phyloP scores from a whole-genome alignment of 495 filamentous ascomycete species.

The Talaromyces wortmannii region DNA sequence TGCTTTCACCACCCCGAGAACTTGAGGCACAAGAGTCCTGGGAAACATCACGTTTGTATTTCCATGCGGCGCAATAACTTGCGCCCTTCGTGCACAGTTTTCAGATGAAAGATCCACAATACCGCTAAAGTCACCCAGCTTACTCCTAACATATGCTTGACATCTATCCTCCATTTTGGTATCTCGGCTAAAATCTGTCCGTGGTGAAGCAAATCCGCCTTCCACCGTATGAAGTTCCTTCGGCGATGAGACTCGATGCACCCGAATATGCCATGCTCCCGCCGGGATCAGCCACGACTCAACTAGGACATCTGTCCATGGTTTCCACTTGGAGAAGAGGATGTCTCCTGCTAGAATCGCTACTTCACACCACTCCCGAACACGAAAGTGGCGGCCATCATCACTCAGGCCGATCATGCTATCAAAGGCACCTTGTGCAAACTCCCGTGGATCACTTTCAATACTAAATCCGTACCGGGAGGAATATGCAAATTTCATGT shows the following conservation, averaged over 20 bases:
- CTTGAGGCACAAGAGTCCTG: neutral
- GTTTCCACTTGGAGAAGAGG: constrained; percentile 59
- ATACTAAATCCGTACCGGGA: constrained; percentile 71
- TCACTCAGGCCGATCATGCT: constrained; percentile 70
- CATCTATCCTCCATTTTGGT: neutral
- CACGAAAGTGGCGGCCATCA: constrained; percentile 26
- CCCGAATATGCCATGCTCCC: constrained; percentile 56
- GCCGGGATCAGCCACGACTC: constrained; percentile 60
- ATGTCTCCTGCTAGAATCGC: constrained; percentile 12
- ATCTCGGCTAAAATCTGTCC: neutral
- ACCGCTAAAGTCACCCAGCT: neutral
- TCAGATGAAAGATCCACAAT: neutral
- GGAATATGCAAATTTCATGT: constrained; percentile 72
- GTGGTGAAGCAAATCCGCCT: constrained; percentile 49
- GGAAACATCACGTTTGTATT: neutral
- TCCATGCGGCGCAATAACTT: neutral
- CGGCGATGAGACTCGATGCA: constrained; percentile 51
- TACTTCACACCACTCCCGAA: neutral
- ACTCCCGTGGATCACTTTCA: constrained; percentile 64
- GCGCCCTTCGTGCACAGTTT: neutral
- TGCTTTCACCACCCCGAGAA: neutral
- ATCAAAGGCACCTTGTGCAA: constrained; percentile 70
- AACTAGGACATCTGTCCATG: constrained; percentile 58
- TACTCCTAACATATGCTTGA: neutral
- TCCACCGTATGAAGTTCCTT: constrained; percentile 61